Evolutionary conservation across 1,139 yeast species (phyloP), one percentile per base, ranked within the genome.

Genomic region (Pichia sp.): DNA sequence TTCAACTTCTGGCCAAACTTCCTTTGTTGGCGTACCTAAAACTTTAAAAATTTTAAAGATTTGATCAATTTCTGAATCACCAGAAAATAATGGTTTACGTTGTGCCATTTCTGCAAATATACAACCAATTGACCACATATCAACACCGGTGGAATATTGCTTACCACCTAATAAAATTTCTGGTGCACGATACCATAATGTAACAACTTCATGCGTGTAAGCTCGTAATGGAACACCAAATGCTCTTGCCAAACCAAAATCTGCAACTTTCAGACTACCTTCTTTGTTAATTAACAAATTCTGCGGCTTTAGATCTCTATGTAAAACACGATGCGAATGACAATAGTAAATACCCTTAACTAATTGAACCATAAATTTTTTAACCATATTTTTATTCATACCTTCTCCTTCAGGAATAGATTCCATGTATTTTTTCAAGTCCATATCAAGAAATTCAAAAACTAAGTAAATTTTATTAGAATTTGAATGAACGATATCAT

Each of bases 61-160:
- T 70, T 92, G 97, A 66, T 92, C 98, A 65, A 92, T 92, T 67
- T 92, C 98, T 16, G 96, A 87, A 67, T 92, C 98, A 29, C 98
- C 99, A 2, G 97, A 95, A 70, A 92, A 92, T 45, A 92, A 69
- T 11, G 99, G 97, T 67, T 88, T 88, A 54, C 98, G 76, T 63
- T 90, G 88, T 59, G 94, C 92, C 97, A 92, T 90, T 67, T 92
- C 99, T 7, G 97, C 98, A 69, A 94, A 92, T 50, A 92, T 92
- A 67, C 97, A 90, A 23, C 99, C 99, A 51, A 89, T 87, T 18
- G 96, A 87, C 99, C 99, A 92, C 84, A 94, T 89, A 66, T 92
- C 99, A 44, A 92, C 97, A 26, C 97, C 97, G 0, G 97, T 92
- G 45, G 96, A 87, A 68, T 92, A 92, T 67, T 92, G 97, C 57